phyloP scores from a whole-genome alignment of 805 yeast genomes.

The Metschnikowia picachoensis region DNA sequence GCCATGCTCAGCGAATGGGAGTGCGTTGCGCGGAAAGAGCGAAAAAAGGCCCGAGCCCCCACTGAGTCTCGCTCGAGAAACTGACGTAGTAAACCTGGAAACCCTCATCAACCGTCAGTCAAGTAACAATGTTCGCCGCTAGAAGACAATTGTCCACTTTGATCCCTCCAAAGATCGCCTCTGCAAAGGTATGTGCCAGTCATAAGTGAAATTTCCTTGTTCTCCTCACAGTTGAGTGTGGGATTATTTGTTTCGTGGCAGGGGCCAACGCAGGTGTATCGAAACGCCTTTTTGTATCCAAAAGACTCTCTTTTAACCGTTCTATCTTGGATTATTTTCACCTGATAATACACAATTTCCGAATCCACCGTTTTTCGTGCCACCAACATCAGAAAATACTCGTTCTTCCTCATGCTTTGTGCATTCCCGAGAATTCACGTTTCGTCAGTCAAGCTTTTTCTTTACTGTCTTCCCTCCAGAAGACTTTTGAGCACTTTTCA shows the following conservation, averaged over 20 bases:
- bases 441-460: too few relatives aligned
- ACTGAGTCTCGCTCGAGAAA: slow-evolving; percentile 4
- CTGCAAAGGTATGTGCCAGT: slow-evolving; percentile 70
- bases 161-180: slow-evolving; percentile 98
- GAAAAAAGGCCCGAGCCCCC: slow-evolving; percentile 17
- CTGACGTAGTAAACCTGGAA: background rate
- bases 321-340: background rate
- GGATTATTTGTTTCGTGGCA: background rate
- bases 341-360: too few relatives aligned
- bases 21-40: slow-evolving; percentile 13
- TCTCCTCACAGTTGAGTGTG: background rate
- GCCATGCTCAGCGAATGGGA: slow-evolving; percentile 20
- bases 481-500: too few relatives aligned
- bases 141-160: slow-evolving; percentile 93
- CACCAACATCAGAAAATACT: too few relatives aligned
- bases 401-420: too few relatives aligned
- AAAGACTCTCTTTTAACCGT: background rate
- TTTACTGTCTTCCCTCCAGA: too few relatives aligned
- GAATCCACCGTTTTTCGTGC: too few relatives aligned
- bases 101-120: slow-evolving; percentile 1
- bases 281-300: background rate
- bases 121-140: slow-evolving; percentile 70
- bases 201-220: background rate
- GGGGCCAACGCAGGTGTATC: background rate
- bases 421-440: too few relatives aligned